A percentile compares a stretch with the other conserved stretches of the same genome.
These are phyloP conservation scores for Coemansia reversa DNA, from an alignment of 192 early-diverging fungal genomes.

Conservation along the genomic window DNA sequence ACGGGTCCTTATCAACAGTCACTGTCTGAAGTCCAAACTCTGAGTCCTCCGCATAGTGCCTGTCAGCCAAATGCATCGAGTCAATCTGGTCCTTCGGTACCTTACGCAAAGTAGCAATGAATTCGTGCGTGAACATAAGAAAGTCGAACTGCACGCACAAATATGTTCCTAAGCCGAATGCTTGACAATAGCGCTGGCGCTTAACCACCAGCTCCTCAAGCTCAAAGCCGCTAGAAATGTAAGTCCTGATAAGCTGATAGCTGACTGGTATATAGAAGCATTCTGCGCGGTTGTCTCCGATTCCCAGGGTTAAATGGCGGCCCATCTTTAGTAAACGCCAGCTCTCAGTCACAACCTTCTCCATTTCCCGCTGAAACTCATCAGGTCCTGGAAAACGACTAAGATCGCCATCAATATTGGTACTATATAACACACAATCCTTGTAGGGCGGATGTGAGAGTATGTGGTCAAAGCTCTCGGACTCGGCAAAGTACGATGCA, in stretches of 20 bases:
- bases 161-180: slow-evolving; percentile 84
- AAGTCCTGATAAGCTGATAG: slow-evolving; percentile 78
- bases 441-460: slow-evolving; percentile 95
- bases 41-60: slow-evolving; percentile 14
- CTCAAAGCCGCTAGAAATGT: slow-evolving; percentile 81
- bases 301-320: slow-evolving; percentile 78
- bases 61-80: slow-evolving; percentile 47
- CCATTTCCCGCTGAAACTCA: slow-evolving; percentile 78
- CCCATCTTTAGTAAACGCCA: slow-evolving; percentile 71
- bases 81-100: slow-evolving; percentile 57
- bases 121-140: slow-evolving; percentile 93
- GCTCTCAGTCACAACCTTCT: slow-evolving; percentile 66
- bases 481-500: slow-evolving; percentile 61
- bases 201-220: slow-evolving; percentile 88
- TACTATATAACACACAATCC: slow-evolving; percentile 83
- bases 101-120: slow-evolving; percentile 79
- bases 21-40: slow-evolving; percentile 20
- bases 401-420: slow-evolving; percentile 85
- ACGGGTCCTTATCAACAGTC: slow-evolving; percentile 24
- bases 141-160: slow-evolving; percentile 89
- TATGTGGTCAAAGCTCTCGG: slow-evolving; percentile 80
- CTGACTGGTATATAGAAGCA: slow-evolving; percentile 88
- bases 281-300: slow-evolving; percentile 89
- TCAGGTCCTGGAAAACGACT: slow-evolving; percentile 69
- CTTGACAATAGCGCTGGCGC: slow-evolving; percentile 83